Conservation (phyloP, 257 asterid genomes). For the Salvia miltiorrhiza region DNA sequence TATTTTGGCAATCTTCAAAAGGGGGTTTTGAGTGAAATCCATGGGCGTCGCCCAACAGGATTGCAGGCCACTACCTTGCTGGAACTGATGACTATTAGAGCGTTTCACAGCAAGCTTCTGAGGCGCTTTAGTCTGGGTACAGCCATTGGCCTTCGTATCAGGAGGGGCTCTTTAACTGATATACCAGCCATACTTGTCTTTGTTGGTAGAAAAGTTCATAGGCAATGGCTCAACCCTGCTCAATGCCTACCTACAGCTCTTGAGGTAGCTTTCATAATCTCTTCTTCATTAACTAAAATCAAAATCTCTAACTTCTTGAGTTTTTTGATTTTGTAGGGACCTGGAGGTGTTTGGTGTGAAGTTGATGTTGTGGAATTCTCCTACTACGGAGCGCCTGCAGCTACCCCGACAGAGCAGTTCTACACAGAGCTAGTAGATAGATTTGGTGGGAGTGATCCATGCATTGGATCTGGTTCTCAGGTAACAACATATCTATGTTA, state of each 20-base stretch:
- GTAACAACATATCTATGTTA: constrained; percentile 22
- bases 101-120: constrained; percentile 80
- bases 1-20: constrained; percentile 93
- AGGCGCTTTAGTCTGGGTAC: constrained; percentile 90
- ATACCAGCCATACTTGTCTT: constrained; percentile 95
- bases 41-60: constrained; percentile 73
- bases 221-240: constrained; percentile 77
- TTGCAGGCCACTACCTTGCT: constrained; percentile 85
- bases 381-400: constrained; percentile 88
- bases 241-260: constrained; percentile 88
- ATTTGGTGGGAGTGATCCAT: constrained; percentile 85
- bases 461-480: constrained; percentile 98
- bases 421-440: constrained; percentile 90
- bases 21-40: constrained; percentile 84
- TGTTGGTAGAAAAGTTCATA: constrained; percentile 88
- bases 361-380: constrained; percentile 96
- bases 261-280: constrained; percentile 72
- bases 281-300: no score
- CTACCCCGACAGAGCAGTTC: constrained; percentile 85
- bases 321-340: constrained; percentile 60
- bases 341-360: constrained; percentile 99
- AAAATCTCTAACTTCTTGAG: neutral
- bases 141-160: constrained; percentile 88
- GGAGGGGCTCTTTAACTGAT: constrained; percentile 70
- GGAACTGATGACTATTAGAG: constrained; percentile 86